These are phyloP conservation scores for Tricholoma flavovirens DNA, from an alignment of 768 basidiomycete genomes.

Conservation along the genomic window DNA sequence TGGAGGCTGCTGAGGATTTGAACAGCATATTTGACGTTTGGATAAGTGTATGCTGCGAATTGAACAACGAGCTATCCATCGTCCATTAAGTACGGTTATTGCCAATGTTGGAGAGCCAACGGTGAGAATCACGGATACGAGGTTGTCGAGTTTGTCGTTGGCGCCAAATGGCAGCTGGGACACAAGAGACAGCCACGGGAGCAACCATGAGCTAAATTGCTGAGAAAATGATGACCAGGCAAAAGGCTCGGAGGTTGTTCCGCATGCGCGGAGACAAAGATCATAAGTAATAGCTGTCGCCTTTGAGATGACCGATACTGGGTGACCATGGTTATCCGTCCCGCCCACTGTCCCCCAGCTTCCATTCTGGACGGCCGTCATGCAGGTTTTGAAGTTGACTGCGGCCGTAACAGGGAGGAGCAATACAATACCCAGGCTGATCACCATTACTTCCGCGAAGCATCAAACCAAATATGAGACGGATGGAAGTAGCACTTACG, in stretches of 20 bases:
- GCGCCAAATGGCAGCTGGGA: conserved; percentile 47
- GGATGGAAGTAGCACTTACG: neutral
- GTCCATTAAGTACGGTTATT: conserved; percentile 37
- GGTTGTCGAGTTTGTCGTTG: conserved; percentile 31
- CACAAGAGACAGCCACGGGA: conserved; percentile 44
- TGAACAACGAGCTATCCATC: conserved; percentile 33
- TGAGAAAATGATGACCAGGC: conserved; percentile 31
- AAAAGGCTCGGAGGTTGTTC: conserved; percentile 20
- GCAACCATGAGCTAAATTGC: conserved; percentile 38
- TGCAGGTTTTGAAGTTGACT: conserved; percentile 18
- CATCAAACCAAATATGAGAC: neutral
- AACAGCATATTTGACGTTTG: conserved; percentile 25
- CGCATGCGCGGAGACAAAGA: conserved; percentile 23
- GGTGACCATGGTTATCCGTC: conserved; percentile 22
- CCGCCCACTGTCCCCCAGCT: conserved; percentile 14
- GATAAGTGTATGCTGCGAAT: conserved; percentile 24
- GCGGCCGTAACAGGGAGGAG: neutral
- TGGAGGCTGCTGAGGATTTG: conserved; percentile 34
- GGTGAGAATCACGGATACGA: conserved; percentile 37
- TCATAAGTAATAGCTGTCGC: conserved; percentile 26
- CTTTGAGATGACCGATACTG: conserved; percentile 13
- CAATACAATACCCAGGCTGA: neutral
- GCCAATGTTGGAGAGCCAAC: conserved; percentile 41
- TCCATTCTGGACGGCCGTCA: conserved; percentile 13
- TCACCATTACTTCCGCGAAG: neutral